Evolutionary conservation across 768 basidiomycete genomes (phyloP), one percentile per base, ranked within the genome.

Genomic region (Boletus rufocinnamomeus): DNA sequence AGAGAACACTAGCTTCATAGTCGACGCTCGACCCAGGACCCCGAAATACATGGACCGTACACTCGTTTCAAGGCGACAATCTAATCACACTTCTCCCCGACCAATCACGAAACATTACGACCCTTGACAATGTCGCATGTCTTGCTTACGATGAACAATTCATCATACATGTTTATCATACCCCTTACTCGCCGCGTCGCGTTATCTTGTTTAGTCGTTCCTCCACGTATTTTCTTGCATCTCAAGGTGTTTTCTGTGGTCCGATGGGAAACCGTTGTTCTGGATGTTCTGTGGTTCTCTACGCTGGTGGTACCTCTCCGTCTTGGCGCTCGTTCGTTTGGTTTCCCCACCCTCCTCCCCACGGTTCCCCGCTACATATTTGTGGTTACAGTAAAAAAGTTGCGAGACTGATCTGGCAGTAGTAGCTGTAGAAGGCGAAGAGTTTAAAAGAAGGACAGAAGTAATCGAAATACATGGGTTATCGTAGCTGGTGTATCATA

Each of bases 401-500:
- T 62, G 43, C 57, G 40, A 63, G 66, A 59, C 54, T 64, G 62
- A 70, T 73, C 69, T 66, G 66, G 67, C 59, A 62, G 56, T 63
- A 59, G 62, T 67, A 64, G 60, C 54, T 52, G 59, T 71, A 71
- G 69, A 73, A 57, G 60, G 41, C 50, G 54, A 59, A 59, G 60
- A 61, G 54, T 43, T 54, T 25, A 61, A 63, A 60, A 62, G 60
- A 72, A 62, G 70, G 65, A 71, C 72, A 70, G 68, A 72, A 70
- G 64, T 72, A 70, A 66, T 71, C 56, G 59, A 71, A 63, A 58
- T 60, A 63, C 66, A 72, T 62, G 68, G 63, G 49, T 59, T 62
- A 59, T 47, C 59, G 56, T 64, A 70, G 66, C 56, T 63, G 54
- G 40, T 72, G 71, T 74, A 72, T 67, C 71, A 72, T 72, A 70